Conservation (phyloP, 441 rosid species). For the Daphne laureola region DNA sequence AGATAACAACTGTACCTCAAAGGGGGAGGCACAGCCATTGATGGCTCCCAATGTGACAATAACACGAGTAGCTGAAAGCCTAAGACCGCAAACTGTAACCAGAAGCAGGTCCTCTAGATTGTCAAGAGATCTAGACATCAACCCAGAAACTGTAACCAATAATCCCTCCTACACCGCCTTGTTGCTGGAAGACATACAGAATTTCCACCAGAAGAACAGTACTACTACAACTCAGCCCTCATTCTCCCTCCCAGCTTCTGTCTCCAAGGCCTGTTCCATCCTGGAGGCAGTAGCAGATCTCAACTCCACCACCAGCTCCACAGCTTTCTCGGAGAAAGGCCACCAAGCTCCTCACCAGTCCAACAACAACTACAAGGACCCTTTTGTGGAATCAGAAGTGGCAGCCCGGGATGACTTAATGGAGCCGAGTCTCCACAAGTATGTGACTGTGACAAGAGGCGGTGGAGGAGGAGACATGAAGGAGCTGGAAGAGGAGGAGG, state of each 20-base stretch:
- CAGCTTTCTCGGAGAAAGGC: constrained; percentile 23
- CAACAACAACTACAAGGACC: constrained; percentile 32
- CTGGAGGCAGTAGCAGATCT: constrained; percentile 86
- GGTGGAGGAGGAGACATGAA: constrained; percentile 50
- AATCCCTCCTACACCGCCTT: constrained; percentile 44
- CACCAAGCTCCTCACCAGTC: constrained; percentile 14
- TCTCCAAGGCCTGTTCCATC: constrained; percentile 75
- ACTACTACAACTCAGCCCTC: constrained; percentile 8
- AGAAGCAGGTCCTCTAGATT: constrained; percentile 67
- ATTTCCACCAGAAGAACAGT: constrained; percentile 58
- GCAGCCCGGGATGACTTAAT: constrained; percentile 42
- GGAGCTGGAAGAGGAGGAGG: constrained; percentile 39
- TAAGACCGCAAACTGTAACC: constrained; percentile 40
- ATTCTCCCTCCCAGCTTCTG: constrained; percentile 47
- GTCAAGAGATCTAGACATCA: constrained; percentile 59
- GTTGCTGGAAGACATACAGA: constrained; percentile 79
- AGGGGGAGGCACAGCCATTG: constrained; percentile 25
- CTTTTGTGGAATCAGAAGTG: constrained; percentile 61
- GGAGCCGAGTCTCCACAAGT: constrained; percentile 76
- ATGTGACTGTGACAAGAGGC: constrained; percentile 58
- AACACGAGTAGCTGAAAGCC: constrained; percentile 21
- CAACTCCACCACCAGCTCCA: constrained; percentile 54
- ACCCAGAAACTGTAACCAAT: constrained; percentile 46
- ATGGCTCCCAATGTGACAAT: constrained; percentile 2
- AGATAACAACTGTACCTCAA: constrained; percentile 21